These are phyloP conservation scores for Cucurbita pepo DNA, from an alignment of 306 rosid species.

Conservation along the genomic window DNA sequence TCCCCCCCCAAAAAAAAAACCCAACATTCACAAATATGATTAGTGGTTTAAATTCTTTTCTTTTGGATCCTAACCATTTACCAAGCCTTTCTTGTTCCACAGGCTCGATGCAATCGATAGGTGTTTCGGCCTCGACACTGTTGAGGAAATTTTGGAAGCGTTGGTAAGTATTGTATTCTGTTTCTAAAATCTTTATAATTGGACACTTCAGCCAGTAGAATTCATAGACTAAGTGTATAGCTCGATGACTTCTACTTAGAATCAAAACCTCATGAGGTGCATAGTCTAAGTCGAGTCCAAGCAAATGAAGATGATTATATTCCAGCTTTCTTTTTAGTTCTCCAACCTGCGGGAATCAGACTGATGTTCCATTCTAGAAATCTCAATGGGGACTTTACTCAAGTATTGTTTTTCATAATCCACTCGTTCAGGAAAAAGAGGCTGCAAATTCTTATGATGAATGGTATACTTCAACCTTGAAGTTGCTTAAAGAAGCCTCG, in stretches of 20 bases:
- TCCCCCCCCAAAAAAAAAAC: too few species aligned
- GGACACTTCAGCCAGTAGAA: neutral
- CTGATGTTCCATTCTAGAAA: neutral
- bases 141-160: conserved; percentile 78
- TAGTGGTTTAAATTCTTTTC: neutral
- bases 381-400: neutral
- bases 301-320: neutral
- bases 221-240: too few species aligned
- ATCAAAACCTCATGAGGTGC: too few species aligned
- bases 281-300: neutral
- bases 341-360: neutral
- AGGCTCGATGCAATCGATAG: conserved; percentile 58
- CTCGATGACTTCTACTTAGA: too few species aligned
- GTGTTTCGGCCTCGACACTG: conserved; percentile 74
- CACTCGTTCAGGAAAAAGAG: conserved; percentile 57
- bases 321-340: neutral
- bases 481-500: conserved; percentile 62
- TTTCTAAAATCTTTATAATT: neutral
- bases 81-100: conserved; percentile 5
- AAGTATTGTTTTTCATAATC: conserved; percentile 3
- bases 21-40: too few species aligned
- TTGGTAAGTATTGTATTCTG: conserved; percentile 47
- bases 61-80: neutral
- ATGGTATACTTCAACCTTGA: conserved; percentile 50
- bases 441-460: conserved; percentile 40